Percentiles rank a stretch among this genome's conserved stretches.
These are phyloP conservation scores for Roridomyces roridus DNA, from an alignment of 768 basidiomycete genomes.

Conservation along the genomic window DNA sequence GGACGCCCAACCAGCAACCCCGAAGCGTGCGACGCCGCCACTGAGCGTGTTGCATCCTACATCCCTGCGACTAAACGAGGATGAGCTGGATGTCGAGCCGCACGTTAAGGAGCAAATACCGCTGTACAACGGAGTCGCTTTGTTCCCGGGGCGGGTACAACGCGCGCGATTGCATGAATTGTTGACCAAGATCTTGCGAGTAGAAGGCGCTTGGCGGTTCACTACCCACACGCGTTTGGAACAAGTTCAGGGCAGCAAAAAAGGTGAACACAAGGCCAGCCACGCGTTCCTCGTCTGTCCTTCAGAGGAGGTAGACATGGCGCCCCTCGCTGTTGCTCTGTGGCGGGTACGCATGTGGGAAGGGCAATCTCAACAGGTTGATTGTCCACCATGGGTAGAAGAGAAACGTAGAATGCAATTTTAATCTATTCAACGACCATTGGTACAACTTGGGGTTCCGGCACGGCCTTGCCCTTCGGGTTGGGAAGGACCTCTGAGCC, in stretches of 20 bases:
- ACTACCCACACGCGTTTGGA: constrained; percentile 28
- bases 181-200: constrained; percentile 52
- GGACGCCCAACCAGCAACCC: neutral
- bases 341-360: constrained; percentile 87
- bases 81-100: neutral
- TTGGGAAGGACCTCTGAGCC: constrained; percentile 73
- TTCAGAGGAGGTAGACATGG: constrained; percentile 61
- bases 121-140: constrained; percentile 66
- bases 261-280: constrained; percentile 54
- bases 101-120: constrained; percentile 52
- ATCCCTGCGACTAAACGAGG: neutral
- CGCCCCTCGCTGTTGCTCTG: constrained; percentile 70
- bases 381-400: constrained; percentile 24
- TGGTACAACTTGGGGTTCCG: constrained; percentile 44
- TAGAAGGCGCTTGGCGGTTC: constrained; percentile 46
- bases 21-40: constrained; percentile 8
- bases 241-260: neutral
- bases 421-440: constrained; percentile 54
- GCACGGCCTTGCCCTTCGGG: constrained; percentile 34
- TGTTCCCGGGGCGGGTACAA: constrained; percentile 69
- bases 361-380: constrained; percentile 44
- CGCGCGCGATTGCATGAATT: constrained; percentile 62
- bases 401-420: constrained; percentile 14
- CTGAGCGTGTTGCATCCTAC: constrained; percentile 18
- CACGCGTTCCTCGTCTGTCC: constrained; percentile 75